Evolutionary conservation across 2,329 filamentous ascomycete genomes (phyloP).

Genomic region (Hysterium pulicare): DNA sequence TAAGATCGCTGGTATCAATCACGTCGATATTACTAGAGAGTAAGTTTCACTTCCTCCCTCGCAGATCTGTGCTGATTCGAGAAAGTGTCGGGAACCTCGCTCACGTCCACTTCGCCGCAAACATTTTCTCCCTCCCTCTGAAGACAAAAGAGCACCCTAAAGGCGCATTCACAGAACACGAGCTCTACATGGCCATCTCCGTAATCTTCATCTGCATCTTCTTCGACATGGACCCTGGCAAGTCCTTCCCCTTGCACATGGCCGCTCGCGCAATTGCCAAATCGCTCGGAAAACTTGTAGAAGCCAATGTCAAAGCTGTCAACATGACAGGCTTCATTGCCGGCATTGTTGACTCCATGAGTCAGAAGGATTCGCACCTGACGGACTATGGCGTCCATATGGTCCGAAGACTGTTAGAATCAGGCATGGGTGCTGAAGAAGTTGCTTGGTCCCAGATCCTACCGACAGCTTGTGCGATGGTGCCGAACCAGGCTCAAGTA

Average conservation of each 20-base stretch:
- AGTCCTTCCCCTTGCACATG: slow-evolving; percentile 62
- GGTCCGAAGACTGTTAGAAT: slow-evolving; percentile 62
- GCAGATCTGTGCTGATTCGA: no score
- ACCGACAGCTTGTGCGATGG: slow-evolving; percentile 63
- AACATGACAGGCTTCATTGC: slow-evolving; percentile 56
- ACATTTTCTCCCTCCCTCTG: slow-evolving; percentile 54
- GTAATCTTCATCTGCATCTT: slow-evolving; percentile 65
- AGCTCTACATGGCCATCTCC: slow-evolving; percentile 59
- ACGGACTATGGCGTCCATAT: slow-evolving; percentile 63
- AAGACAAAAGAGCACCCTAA: slow-evolving; percentile 51
- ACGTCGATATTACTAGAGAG: slow-evolving; percentile 63
- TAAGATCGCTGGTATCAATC: slow-evolving; percentile 54
- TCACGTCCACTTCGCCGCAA: slow-evolving; percentile 54
- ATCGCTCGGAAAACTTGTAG: slow-evolving; percentile 60
- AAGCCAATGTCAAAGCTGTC: slow-evolving; percentile 62
- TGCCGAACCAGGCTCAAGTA: slow-evolving; percentile 68
- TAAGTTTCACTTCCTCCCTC: slow-evolving; percentile 25
- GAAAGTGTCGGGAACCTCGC: slow-evolving; percentile 49
- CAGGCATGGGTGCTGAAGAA: slow-evolving; percentile 60
- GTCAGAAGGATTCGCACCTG: slow-evolving; percentile 36
- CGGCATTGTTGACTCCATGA: slow-evolving; percentile 38
- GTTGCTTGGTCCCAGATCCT: slow-evolving; percentile 70
- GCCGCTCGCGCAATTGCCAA: slow-evolving; percentile 55
- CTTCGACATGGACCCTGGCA: slow-evolving; percentile 63
- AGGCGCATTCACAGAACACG: slow-evolving; percentile 56